Evolutionary conservation across 257 asterid species (phyloP).

Genomic region (Gentiana dahurica): DNA sequence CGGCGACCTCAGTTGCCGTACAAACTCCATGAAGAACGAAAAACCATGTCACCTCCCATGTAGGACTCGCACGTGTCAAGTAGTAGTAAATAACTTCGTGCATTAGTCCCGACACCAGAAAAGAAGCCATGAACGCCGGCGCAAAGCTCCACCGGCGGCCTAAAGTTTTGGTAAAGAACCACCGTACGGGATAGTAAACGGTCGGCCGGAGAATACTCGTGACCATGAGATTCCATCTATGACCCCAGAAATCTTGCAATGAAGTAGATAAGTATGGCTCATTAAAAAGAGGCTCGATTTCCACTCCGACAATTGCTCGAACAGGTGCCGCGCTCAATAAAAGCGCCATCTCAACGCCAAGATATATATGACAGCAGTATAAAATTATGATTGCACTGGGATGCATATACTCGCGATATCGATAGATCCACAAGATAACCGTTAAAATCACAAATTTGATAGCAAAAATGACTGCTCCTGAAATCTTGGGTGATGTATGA

Average conservation of each 20-base stretch:
- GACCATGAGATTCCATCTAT: conserved; percentile 66
- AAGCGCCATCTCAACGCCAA: conserved; percentile 30
- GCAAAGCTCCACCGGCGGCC: conserved; percentile 24
- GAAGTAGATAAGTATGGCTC: conserved; percentile 69
- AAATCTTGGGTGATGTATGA: not conserved
- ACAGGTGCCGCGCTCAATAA: conserved; percentile 31
- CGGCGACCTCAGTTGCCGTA: conserved; percentile 27
- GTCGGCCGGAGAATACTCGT: conserved; percentile 26
- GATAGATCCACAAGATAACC: conserved; percentile 8
- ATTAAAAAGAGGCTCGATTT: conserved; percentile 54
- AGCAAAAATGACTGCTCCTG: not conserved
- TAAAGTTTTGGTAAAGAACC: conserved; percentile 5
- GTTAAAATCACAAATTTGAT: conserved; percentile 19
- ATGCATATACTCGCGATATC: conserved; percentile 1
- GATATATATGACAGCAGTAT: conserved; percentile 28
- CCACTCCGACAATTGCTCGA: conserved; percentile 35
- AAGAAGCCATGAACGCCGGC: conserved; percentile 33
- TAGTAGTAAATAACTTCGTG: conserved; percentile 56
- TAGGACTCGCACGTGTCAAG: conserved; percentile 36
- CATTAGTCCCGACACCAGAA: conserved; percentile 68
- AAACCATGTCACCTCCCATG: conserved; percentile 79
- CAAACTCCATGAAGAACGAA: conserved; percentile 54
- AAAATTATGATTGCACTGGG: not conserved
- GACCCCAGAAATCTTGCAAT: conserved; percentile 74
- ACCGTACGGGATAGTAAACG: conserved; percentile 42